Base-by-base conservation (phyloP, 163 green algal species). In the Smithsoniella earleae region DNA sequence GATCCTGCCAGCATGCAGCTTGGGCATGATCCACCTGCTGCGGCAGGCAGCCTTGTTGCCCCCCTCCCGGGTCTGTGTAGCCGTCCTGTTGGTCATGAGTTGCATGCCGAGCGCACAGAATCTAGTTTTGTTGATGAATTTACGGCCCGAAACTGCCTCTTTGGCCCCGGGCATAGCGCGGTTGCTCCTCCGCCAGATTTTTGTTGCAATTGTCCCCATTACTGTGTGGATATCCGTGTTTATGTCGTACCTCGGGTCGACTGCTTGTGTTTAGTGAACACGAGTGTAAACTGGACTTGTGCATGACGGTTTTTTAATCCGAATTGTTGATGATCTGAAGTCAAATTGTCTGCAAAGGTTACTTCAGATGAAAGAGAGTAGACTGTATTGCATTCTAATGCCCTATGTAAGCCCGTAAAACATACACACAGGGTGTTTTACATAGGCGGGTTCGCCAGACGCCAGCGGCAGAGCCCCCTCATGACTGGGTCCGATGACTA, bases 61-160 rank as follows among this genome's bases (percentile, higher is more conserved):
- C 1, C 58, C 58, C 18, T 69, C 30, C 58, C 20, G 58, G 27
- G 25, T 69, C 6, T 69, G 58, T 36, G n/a, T 38, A 5, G 58
- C 30, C n/a, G 58, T 33, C 5, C 58, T 69, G 1, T 33, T 69
- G 16, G 27, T 69, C 30, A 30, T 43, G 58, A 69, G 58, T 33
- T 69, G 58, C 58, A 69, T 69, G 58, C 58, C 58, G 20, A 69
- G 58, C 16, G 58, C 58, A 16, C 58, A 69, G 58, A 69, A 69
- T 36, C 25, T 69, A 30, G 58, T 69, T 30, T 36, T 69, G 16
- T 43, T 69, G 58, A n/a, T 69, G 2, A 69, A 69, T 36, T 33
- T 69, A 16, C 58, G 58, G 27, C 27, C 31, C 30, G 58, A 69
- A 34, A 69, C 58, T 8, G 43, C 31, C 30, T 25, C 27, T 36